Percentiles rank a stretch among this genome's conserved stretches.
phyloP scores from a whole-genome alignment of 352 stramenopile species.

The Thraustochytrium striatum region DNA sequence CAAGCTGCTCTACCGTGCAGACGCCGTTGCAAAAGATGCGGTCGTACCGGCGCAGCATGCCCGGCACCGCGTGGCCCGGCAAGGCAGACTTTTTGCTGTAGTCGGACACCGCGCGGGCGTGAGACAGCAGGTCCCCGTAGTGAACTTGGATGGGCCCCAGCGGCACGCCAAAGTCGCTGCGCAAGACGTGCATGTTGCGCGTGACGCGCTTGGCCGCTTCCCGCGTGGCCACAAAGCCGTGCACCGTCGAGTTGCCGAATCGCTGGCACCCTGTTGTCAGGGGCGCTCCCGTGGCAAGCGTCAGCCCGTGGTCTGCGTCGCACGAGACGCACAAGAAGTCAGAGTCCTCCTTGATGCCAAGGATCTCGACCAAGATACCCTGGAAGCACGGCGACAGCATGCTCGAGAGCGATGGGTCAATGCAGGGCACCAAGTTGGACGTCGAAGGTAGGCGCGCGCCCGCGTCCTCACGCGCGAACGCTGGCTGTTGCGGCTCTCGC shows the following conservation, averaged over 20 bases:
- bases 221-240: conserved; percentile 13
- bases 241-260: neutral
- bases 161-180: conserved; percentile 26
- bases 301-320: conserved; percentile 18
- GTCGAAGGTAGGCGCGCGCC: no score
- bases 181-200: conserved; percentile 13
- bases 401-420: neutral
- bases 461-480: no score
- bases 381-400: conserved; percentile 12
- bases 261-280: neutral
- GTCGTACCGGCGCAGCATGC: conserved; percentile 22
- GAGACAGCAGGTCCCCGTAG: conserved; percentile 2
- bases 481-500: no score
- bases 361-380: conserved; percentile 30
- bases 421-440: neutral
- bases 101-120: conserved; percentile 19
- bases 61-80: neutral
- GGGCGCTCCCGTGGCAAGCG: neutral
- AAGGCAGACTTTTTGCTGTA: neutral
- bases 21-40: conserved; percentile 34
- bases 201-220: conserved; percentile 3
- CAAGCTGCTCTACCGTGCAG: conserved; percentile 26
- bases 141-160: conserved; percentile 24
- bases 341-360: conserved; percentile 37
- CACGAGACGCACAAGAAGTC: conserved; percentile 43